A percentile compares a stretch with the other conserved stretches of the same genome.
These are phyloP conservation scores for Paecilomyces niveus DNA, from an alignment of 2,329 filamentous ascomycete species.

Conservation along the genomic window DNA sequence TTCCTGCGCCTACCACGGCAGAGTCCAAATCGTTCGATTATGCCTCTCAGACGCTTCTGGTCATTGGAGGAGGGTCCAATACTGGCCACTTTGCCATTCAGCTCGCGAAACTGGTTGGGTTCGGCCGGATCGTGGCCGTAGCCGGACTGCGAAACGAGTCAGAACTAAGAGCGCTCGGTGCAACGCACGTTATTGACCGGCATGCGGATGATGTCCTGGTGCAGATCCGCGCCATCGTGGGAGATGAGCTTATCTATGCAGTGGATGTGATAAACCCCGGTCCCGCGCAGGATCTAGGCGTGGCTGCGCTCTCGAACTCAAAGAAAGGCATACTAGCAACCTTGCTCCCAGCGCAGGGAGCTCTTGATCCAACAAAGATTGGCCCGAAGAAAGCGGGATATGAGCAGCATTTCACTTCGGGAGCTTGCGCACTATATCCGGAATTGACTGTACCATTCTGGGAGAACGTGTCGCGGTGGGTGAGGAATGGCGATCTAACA, in stretches of 20 bases:
- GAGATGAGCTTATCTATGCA: constrained; percentile 34
- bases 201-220: constrained; percentile 21
- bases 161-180: constrained; percentile 28
- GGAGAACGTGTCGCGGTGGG: constrained; percentile 20
- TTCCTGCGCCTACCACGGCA: background rate
- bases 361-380: constrained; percentile 20
- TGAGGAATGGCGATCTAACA: constrained; percentile 24
- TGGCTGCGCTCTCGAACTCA: constrained; percentile 27
- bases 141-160: constrained; percentile 17
- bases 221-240: constrained; percentile 28
- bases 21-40: constrained; percentile 12
- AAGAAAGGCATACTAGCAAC: constrained; percentile 29
- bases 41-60: constrained; percentile 9
- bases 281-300: constrained; percentile 19
- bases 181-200: constrained; percentile 38
- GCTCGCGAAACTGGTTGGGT: constrained; percentile 20
- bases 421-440: constrained; percentile 17
- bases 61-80: constrained; percentile 19
- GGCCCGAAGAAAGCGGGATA: constrained; percentile 25
- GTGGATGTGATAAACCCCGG: constrained; percentile 27
- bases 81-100: constrained; percentile 17
- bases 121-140: constrained; percentile 34
- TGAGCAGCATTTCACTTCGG: constrained; percentile 20
- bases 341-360: constrained; percentile 4
- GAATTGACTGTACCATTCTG: constrained; percentile 26